Evolutionary conservation across 305 asterid genomes (phyloP).

Genomic region (Andrographis paniculata): DNA sequence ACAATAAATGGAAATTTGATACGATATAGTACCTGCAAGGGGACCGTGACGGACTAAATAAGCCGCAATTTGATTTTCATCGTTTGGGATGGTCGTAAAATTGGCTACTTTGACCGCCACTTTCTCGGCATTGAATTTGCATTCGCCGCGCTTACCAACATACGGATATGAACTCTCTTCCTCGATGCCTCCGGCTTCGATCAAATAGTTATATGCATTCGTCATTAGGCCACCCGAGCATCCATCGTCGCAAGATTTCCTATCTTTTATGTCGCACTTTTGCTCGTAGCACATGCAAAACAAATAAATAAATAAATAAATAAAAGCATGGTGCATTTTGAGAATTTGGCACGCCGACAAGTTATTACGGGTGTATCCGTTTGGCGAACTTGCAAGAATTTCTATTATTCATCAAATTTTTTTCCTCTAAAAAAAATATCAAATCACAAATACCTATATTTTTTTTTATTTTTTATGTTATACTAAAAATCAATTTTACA

Average conservation of each 20-base stretch:
- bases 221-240: slow-evolving; percentile 90
- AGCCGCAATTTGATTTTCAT: slow-evolving; percentile 67
- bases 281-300: no score
- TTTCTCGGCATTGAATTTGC: slow-evolving; percentile 48
- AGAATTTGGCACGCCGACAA: no score
- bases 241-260: slow-evolving; percentile 55
- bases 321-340: no score
- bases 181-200: slow-evolving; percentile 71
- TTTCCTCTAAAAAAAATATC: no score
- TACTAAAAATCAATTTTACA: no score
- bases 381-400: no score
- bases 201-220: slow-evolving; percentile 70
- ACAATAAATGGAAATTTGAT: no score
- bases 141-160: slow-evolving; percentile 51
- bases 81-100: slow-evolving; percentile 46
- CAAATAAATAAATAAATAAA: no score
- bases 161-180: slow-evolving; percentile 60
- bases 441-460: no score
- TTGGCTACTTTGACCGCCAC: slow-evolving; percentile 43
- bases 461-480: no score
- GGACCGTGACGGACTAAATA: slow-evolving; percentile 68
- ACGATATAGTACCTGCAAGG: slow-evolving; percentile 38
- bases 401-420: no score
- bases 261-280: slow-evolving; percentile 64
- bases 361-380: no score